These are phyloP conservation scores for Middelhovenomyces tepae DNA, from an alignment of 805 yeast genomes.

Conservation along the genomic window DNA sequence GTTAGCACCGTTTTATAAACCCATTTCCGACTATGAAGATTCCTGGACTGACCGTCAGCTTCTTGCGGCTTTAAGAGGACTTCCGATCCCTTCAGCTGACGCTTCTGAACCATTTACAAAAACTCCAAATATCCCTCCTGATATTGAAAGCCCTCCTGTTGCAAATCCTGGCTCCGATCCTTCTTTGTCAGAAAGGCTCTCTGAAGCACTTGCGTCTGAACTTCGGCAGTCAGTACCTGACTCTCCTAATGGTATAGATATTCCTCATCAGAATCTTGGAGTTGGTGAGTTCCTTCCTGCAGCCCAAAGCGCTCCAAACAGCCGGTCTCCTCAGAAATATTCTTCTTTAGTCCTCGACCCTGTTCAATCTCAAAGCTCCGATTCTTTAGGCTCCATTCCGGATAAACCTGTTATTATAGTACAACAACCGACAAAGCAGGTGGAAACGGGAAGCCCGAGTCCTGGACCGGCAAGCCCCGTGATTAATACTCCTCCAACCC, in stretches of 20 bases:
- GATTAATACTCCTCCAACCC: conserved; percentile 3
- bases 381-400: no score
- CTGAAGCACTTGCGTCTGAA: conserved; percentile 1
- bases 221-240: conserved; percentile 1
- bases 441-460: no score
- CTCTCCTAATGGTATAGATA: conserved; percentile 6
- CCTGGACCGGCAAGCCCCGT: neutral
- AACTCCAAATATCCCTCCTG: neutral
- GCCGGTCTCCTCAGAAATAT: no score
- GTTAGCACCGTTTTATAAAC: conserved; percentile 85
- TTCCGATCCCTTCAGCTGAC: conserved; percentile 17
- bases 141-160: neutral
- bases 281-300: no score
- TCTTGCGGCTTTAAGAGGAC: conserved; percentile 31
- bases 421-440: no score
- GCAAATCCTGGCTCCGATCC: neutral
- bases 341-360: no score
- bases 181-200: neutral
- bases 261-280: no score
- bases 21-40: conserved; percentile 70
- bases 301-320: no score
- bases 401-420: no score
- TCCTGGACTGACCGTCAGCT: conserved; percentile 67
- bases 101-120: conserved; percentile 1
- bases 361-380: no score